Evolutionary conservation across 2,329 filamentous ascomycete species (phyloP), one percentile per base, ranked within the genome.

Genomic region (Byssoonygena ceratinophila): DNA sequence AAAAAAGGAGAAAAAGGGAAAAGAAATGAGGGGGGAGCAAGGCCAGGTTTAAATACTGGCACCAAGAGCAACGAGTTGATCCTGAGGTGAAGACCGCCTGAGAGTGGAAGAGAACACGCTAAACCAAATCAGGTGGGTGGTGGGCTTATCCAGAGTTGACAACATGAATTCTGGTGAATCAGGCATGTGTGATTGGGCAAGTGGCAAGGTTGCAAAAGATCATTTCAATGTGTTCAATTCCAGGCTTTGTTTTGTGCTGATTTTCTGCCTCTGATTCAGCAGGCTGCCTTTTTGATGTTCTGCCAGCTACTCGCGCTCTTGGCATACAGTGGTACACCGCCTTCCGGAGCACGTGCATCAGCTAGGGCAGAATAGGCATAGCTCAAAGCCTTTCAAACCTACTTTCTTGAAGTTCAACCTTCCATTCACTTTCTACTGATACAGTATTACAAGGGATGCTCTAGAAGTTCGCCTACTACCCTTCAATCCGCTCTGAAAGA

Each of bases 201-300:
- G 47, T 50, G 47, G 47, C 47, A 34, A 50, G 46, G 36, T 40
- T 41, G 47, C 36, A 41, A 41, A 67, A 60, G 63, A 57, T 57
- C 47, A 65, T 69, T 69, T 68, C 67, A 66, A 68, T 66, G 59
- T 63, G 61, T 63, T 58, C 64, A 61, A 68, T 70, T 70, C 58
- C 57, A 64, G 64, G 52, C 53, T 51, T 55, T 60, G 57, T 61
- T 65, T 63, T 58, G 31, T 34, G 46, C 37, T 46, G 23, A 29
- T 40, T 54, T 44, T 40, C 29, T 36, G 18, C 22, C 40, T 34
- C 32, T 41, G 20, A 20, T 54, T 50, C 32, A 23, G 46, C 16
- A 22, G 20, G 36, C 25, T 29, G 36, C 4, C 36, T 1, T 41
- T 53, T 43, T 53, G 51, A 23, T 53, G 45, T 54, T 57, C 51